Evolutionary conservation across 768 basidiomycete genomes (phyloP), one percentile per base, ranked within the genome.

Genomic region (Ramaria sp.): DNA sequence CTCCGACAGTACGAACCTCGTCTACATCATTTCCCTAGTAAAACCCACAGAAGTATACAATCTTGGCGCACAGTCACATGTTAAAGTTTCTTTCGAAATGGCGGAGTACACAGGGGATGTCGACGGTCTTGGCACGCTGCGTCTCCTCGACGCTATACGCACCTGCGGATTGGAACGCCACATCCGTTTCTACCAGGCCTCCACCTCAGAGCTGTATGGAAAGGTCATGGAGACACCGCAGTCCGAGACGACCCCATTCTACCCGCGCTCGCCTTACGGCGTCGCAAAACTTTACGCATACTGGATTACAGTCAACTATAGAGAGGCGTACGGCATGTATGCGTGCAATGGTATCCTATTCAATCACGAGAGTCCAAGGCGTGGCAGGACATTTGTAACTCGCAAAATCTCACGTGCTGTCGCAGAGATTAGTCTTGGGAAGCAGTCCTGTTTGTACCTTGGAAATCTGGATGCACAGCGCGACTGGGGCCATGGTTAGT

Each of bases 21-120:
- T 96, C 43, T 93, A 93, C 70, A 86, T 97, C 73, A 85, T 98
- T 66, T 86, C 95, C 3, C 83, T 90, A 62, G 92, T 96, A 53
- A 88, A 88, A 67, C 94, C 94, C 1, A 85, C 91, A 20, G 95
- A 98, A 71, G 85, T 98, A 57, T 98, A 96, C 80, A 98, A 97
- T 69, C 84, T 98, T 50, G 94, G 92, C 43, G 94, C 94, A 15
- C 94, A 98, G 69, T 92, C 89, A 41, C 94, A 98, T 72, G 94
- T 98, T 74, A 98, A 98, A 70, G 94, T 98, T 60, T 96, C 93
- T 25, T 98, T 98, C 68, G 95, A 97, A 70, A 95, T 98, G 91
- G 90, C 94, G 24, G 94, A 98, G 70, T 98, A 98, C 73, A 98
- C 95, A 0, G 93, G 89, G 49, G 95, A 98, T 64, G 94, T 98